Evolutionary conservation across 306 rosid genomes (phyloP), one percentile per base, ranked within the genome.

Genomic region (Quercus gilva): DNA sequence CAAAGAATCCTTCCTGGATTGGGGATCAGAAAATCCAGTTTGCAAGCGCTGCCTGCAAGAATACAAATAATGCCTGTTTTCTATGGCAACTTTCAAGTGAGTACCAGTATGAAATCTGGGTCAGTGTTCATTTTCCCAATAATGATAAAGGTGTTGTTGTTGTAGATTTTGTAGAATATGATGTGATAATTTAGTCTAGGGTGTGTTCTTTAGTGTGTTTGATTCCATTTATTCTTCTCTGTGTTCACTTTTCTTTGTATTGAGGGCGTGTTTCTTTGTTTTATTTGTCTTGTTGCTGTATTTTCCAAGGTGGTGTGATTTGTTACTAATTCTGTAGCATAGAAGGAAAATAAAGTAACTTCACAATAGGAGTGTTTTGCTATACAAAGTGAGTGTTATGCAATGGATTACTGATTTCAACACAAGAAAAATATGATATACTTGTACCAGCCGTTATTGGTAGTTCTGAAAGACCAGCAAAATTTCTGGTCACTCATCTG

Each of bases 91-190:
- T 82, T 71, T 52, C 81, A 75, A 43, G 45, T 14, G 79, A 78
- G 53, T 31, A 65, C 74, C 37, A 28, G 80, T 65, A 26, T 51
- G 61, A 20, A 74, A 65, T 65, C 63, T 18, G 60, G 37, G 31
- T 65, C 71, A 56, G 74, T 71, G 55, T 83, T 80, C 53, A 57
- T 37, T 78, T 68, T 55, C 69, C 55, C 41, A 31, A 21, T 18
- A 59, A 68, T 64, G 56, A 69, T 77, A 77, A 55, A 52, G 28
- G 53, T 49, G 67, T 35, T 55, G 71, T 45, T 49, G 45, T 83
- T 78, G 56, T 83, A 88, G 84, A 83, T 75, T 78, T 82, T 77
- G 86, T 87, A 87, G 89, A 77, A 82, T 87, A 82, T 84, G 85
- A 79, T 78, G 79, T 83, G 84, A 65, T 83, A 85, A 79, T 78